phyloP scores from a whole-genome alignment of 164 flowering plant genomes.

The Euptelea pleiosperma region DNA sequence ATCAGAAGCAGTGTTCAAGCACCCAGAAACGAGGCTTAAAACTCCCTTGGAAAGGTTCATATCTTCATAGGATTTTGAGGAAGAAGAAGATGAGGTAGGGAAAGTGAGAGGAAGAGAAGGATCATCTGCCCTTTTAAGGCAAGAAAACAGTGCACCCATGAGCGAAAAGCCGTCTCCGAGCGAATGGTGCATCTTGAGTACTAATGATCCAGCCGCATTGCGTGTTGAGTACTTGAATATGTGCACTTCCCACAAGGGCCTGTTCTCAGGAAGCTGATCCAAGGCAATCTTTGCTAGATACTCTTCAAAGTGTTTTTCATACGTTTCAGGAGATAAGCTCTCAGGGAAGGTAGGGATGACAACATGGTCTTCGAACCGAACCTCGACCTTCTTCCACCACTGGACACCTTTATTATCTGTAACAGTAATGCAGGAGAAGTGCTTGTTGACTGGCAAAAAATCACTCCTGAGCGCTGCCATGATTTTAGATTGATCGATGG shows the following conservation, averaged over 20 bases:
- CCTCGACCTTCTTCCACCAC: background rate
- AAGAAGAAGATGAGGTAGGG: background rate
- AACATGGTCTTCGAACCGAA: background rate
- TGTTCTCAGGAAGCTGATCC: background rate
- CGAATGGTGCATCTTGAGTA: conserved; percentile 12
- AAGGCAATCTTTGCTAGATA: background rate
- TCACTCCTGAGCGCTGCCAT: background rate
- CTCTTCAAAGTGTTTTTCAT: background rate
- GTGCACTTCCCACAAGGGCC: conserved; percentile 13
- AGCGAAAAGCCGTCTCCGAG: conserved; percentile 14
- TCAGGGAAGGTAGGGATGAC: background rate
- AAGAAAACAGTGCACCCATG: conserved; percentile 7
- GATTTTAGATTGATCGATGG: background rate
- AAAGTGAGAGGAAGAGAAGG: conserved; percentile 12
- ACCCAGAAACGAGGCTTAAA: background rate
- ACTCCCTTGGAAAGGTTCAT: background rate
- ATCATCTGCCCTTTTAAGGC: conserved; percentile 8
- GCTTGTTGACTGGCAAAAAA: background rate
- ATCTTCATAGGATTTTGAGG: too few species aligned
- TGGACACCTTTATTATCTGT: background rate
- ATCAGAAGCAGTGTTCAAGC: conserved; percentile 1
- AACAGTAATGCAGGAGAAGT: background rate
- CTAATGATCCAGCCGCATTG: background rate
- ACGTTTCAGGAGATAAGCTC: background rate
- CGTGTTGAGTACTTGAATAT: conserved; percentile 7